phyloP scores from a whole-genome alignment of 1,284 basidiomycete genomes.

The Mrakiaceae sp. region DNA sequence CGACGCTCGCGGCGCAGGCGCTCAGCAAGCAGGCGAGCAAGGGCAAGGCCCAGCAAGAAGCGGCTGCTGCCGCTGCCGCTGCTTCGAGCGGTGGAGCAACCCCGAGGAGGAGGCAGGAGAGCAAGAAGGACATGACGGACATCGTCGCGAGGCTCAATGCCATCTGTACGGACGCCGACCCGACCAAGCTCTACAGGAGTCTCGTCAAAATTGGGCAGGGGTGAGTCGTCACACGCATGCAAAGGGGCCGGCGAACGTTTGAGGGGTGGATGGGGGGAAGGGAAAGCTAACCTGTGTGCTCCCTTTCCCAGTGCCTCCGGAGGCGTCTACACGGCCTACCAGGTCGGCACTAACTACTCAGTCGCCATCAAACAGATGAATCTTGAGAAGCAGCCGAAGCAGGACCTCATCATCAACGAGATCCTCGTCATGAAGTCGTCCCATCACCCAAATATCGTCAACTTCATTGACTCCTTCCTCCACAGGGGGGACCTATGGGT shows the following conservation, averaged over 20 bases:
- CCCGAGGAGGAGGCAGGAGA: constrained; percentile 64
- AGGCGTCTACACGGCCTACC: constrained; percentile 95
- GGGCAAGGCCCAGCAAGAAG: constrained; percentile 19
- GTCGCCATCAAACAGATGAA: constrained; percentile 99
- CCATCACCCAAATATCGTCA: constrained; percentile 95
- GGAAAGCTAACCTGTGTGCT: not conserved
- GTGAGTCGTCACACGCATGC: constrained; percentile 40
- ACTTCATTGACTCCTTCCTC: constrained; percentile 97
- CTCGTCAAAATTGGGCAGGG: constrained; percentile 96
- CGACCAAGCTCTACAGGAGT: constrained; percentile 82
- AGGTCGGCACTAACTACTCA: constrained; percentile 80
- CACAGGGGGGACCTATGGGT: constrained; percentile 98
- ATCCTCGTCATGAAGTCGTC: constrained; percentile 97
- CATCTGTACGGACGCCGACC: constrained; percentile 96
- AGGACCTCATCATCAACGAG: constrained; percentile 99
- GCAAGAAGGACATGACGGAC: constrained; percentile 77
- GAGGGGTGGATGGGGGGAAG: too few species aligned
- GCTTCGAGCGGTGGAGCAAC: constrained; percentile 46
- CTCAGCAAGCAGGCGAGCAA: constrained; percentile 29
- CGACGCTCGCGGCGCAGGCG: constrained; percentile 21
- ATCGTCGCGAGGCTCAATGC: constrained; percentile 81
- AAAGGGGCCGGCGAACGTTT: not conserved
- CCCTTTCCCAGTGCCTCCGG: constrained; percentile 64
- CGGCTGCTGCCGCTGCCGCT: constrained; percentile 19
- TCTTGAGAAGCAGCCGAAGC: constrained; percentile 98